phyloP scores from a whole-genome alignment of 345 rosid species.

The Atalantia buxifolia region DNA sequence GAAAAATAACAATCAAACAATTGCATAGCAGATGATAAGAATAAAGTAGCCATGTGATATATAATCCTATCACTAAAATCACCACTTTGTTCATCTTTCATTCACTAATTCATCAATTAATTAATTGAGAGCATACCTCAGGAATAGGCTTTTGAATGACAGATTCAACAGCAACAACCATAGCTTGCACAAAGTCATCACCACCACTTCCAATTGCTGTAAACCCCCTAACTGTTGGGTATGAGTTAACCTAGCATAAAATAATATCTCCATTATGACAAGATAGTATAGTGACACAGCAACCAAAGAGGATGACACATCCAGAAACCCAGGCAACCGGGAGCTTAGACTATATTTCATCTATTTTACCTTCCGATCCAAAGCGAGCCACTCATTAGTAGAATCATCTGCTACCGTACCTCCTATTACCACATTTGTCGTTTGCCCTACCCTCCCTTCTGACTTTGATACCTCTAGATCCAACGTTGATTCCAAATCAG shows the following conservation, averaged over 20 bases:
- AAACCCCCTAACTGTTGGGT: constrained; percentile 95
- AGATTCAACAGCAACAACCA: constrained; percentile 97
- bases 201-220: constrained; percentile 97
- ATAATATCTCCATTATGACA: constrained; percentile 5
- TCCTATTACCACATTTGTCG: constrained; percentile 89
- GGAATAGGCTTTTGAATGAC: constrained; percentile 83
- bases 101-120: background rate
- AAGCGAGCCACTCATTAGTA: constrained; percentile 76
- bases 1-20: background rate
- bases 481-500: constrained; percentile 10
- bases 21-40: background rate
- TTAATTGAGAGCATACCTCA: constrained; percentile 44
- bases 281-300: background rate
- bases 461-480: constrained; percentile 81
- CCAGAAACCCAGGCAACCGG: background rate
- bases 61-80: background rate
- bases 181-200: constrained; percentile 92
- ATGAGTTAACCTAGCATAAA: constrained; percentile 70
- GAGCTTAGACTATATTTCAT: background rate
- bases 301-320: background rate
- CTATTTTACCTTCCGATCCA: constrained; percentile 82
- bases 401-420: constrained; percentile 95
- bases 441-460: constrained; percentile 93
- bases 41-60: background rate
- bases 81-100: background rate